These are phyloP conservation scores for Chytriomyces confervae DNA, from an alignment of 192 early-diverging fungal species.

Conservation along the genomic window DNA sequence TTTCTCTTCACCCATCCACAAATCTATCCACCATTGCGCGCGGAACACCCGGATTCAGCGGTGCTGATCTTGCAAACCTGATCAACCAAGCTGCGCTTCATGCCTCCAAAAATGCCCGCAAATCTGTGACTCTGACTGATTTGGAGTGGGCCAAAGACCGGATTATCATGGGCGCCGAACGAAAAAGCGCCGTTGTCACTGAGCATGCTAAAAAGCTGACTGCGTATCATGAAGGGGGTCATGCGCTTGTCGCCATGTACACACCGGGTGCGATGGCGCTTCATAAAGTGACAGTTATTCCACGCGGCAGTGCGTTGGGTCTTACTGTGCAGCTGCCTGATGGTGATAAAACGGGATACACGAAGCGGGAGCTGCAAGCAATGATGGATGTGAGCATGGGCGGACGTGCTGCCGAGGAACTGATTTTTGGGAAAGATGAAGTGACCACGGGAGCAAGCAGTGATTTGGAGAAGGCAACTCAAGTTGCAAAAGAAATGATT, in stretches of 20 bases:
- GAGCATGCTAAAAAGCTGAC: conserved; percentile 86
- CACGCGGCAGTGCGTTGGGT: conserved; percentile 85
- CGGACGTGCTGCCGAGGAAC: conserved; percentile 96
- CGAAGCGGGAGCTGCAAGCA: conserved; percentile 83
- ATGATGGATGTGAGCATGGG: conserved; percentile 97
- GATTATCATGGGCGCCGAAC: conserved; percentile 97
- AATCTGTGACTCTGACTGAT: conserved; percentile 76
- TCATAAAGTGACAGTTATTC: conserved; percentile 99
- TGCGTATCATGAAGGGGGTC: conserved; percentile 99
- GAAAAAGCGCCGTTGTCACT: conserved; percentile 88
- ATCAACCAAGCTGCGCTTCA: conserved; percentile 98
- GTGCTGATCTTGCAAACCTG: conserved; percentile 97
- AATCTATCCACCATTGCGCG: conserved; percentile 86
- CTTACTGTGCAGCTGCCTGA: conserved; percentile 94
- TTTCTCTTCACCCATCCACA: conserved; percentile 74
- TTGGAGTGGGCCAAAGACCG: conserved; percentile 98
- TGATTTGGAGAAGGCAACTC: conserved; percentile 91
- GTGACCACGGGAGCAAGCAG: conserved; percentile 93
- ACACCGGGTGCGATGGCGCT: conserved; percentile 95
- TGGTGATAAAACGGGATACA: conserved; percentile 80
- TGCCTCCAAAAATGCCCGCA: conserved; percentile 81
- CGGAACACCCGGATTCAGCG: conserved; percentile 98
- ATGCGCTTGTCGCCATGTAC: conserved; percentile 92
- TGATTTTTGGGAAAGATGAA: conserved; percentile 92
- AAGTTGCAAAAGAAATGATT: conserved; percentile 91